A percentile compares a stretch with the other conserved stretches of the same genome.
These are phyloP conservation scores for Gaultheria prostrata DNA, from an alignment of 148 eudicot genomes.

Conservation along the genomic window DNA sequence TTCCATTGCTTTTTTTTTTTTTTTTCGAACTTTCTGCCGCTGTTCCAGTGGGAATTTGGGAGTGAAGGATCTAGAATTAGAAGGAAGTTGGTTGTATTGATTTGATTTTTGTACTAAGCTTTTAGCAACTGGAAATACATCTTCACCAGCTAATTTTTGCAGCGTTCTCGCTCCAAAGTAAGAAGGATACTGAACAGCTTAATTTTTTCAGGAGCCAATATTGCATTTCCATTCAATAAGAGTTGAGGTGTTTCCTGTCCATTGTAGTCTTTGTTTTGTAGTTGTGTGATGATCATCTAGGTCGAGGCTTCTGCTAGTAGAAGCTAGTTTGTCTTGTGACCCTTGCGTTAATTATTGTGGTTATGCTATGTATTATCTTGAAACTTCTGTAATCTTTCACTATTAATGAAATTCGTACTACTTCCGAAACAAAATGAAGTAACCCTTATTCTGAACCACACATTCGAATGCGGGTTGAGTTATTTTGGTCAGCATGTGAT, in stretches of 20 bases:
- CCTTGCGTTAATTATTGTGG: background rate
- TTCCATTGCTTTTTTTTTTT: background rate
- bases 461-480: too few species aligned
- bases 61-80: constrained; percentile 13
- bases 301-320: background rate
- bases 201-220: too few species aligned
- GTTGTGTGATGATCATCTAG: background rate
- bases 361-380: background rate
- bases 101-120: background rate
- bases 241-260: background rate
- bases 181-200: background rate
- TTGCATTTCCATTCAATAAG: too few species aligned
- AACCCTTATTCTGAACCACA: background rate
- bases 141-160: background rate
- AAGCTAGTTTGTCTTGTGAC: background rate
- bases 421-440: background rate
- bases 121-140: constrained; percentile 1
- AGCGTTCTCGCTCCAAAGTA: background rate
- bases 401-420: background rate
- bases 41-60: background rate
- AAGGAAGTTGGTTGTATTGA: constrained; percentile 18
- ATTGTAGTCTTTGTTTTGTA: background rate
- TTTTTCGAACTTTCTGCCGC: background rate
- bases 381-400: background rate
- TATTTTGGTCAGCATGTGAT: background rate